Evolutionary conservation across 768 basidiomycete genomes (phyloP).

Genomic region (Tricholoma matsutake): DNA sequence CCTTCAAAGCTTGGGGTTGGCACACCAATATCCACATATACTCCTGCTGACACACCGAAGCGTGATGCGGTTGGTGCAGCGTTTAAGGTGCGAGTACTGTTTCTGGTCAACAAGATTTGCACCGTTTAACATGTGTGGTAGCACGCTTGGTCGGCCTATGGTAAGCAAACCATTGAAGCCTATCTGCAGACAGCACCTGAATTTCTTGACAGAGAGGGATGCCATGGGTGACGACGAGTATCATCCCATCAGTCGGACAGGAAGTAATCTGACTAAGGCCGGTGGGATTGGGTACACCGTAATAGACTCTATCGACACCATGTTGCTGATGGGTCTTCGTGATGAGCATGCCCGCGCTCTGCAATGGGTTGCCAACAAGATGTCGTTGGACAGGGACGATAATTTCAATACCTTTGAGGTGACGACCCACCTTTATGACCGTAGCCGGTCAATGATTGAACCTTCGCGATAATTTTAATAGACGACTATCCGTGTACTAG

Average conservation of each 20-base stretch:
- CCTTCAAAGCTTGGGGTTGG: slow-evolving; percentile 8
- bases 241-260: slow-evolving; percentile 73
- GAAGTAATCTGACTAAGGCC: slow-evolving; percentile 73
- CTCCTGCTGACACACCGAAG: slow-evolving; percentile 55
- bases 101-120: background rate
- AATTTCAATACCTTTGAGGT: slow-evolving; percentile 92
- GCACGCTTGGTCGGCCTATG: slow-evolving; percentile 88
- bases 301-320: slow-evolving; percentile 82
- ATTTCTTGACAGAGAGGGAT: slow-evolving; percentile 58
- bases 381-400: slow-evolving; percentile 76
- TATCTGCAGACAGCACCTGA: slow-evolving; percentile 1
- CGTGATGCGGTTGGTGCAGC: slow-evolving; percentile 73
- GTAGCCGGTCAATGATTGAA: background rate
- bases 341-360: slow-evolving; percentile 78
- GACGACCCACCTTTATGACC: slow-evolving; percentile 17
- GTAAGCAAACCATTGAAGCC: slow-evolving; percentile 34
- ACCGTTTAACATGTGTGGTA: slow-evolving; percentile 27
- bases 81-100: slow-evolving; percentile 57
- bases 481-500: slow-evolving; percentile 92
- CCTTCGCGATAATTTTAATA: slow-evolving; percentile 23
- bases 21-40: slow-evolving; percentile 19
- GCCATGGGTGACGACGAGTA: slow-evolving; percentile 94
- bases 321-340: slow-evolving; percentile 80
- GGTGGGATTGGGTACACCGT: slow-evolving; percentile 90
- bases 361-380: slow-evolving; percentile 66